These are phyloP conservation scores for Canavalia gladiata DNA, from an alignment of 306 rosid species.

Conservation along the genomic window DNA sequence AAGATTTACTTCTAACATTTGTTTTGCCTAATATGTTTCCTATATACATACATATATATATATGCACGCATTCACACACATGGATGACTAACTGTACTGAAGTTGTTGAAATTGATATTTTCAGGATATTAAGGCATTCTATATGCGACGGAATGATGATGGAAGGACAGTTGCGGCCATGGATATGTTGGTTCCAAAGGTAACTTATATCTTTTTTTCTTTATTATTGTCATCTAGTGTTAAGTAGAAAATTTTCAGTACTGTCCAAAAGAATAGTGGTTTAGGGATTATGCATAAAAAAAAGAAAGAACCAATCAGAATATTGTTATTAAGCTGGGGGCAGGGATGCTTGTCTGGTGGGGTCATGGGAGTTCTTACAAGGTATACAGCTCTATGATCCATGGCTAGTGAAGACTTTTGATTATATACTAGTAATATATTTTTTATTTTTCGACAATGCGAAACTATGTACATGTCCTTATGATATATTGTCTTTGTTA, in stretches of 20 bases:
- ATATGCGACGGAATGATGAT: slow-evolving; percentile 96
- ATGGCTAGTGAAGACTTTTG: slow-evolving; percentile 20
- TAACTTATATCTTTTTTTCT: slow-evolving; percentile 47
- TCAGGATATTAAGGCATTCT: slow-evolving; percentile 97
- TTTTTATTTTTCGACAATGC: neutral
- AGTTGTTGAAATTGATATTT: slow-evolving; percentile 47
- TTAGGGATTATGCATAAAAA: slow-evolving; percentile 4
- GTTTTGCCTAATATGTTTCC: neutral
- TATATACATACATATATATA: too few species aligned
- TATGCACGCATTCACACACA: neutral
- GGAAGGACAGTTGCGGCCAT: slow-evolving; percentile 96
- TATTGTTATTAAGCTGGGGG: slow-evolving; percentile 8
- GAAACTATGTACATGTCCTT: neutral
- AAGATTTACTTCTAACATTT: neutral
- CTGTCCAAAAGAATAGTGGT: slow-evolving; percentile 31
- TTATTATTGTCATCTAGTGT: slow-evolving; percentile 28
- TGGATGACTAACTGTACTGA: slow-evolving; percentile 19
- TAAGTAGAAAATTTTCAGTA: slow-evolving; percentile 24
- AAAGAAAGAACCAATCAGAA: neutral
- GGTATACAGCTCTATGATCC: neutral
- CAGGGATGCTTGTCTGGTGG: neutral
- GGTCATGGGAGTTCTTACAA: neutral
- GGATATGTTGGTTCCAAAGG: slow-evolving; percentile 98
- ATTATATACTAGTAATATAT: neutral
- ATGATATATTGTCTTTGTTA: slow-evolving; percentile 48